Evolutionary conservation across 148 eudicot genomes (phyloP).

Genomic region (Suaeda aralocaspica): DNA sequence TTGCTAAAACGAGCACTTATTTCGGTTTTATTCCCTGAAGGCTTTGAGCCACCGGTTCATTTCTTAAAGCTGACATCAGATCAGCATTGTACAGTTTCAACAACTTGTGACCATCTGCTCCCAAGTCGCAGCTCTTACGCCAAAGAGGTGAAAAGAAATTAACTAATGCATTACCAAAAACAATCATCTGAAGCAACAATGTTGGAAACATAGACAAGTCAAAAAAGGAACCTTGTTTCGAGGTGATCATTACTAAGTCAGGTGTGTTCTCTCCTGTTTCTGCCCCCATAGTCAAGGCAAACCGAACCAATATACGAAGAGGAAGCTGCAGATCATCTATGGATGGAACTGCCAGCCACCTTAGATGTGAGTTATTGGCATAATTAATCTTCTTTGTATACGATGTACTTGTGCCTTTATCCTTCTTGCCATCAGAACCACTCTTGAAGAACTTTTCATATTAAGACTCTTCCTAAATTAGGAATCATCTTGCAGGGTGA

Average conservation of each 20-base stretch:
- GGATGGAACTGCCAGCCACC: conserved; percentile 17
- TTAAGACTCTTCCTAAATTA: conserved; percentile 5
- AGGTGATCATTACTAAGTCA: background rate
- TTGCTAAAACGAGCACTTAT: conserved; percentile 22
- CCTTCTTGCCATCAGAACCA: background rate
- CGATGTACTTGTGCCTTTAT: background rate
- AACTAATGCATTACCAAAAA: background rate
- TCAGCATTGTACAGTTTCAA: conserved; percentile 16
- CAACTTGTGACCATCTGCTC: conserved; percentile 7
- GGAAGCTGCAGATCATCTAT: conserved; percentile 13
- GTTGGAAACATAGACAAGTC: background rate
- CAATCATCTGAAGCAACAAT: background rate
- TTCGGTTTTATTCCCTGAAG: conserved; percentile 1
- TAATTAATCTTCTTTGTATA: background rate
- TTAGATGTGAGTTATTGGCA: conserved; percentile 14
- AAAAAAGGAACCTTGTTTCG: conserved; percentile 14
- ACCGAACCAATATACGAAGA: conserved; percentile 17
- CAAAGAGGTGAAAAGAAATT: background rate
- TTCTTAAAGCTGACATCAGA: conserved; percentile 14
- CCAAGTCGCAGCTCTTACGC: conserved; percentile 4
- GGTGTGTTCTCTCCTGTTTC: conserved; percentile 10
- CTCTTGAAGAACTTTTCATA: no score
- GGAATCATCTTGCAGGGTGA: conserved; percentile 13
- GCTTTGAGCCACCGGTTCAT: conserved; percentile 10
- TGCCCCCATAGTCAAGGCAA: background rate